Conservation (phyloP, 345 rosid species). For the Rubroshorea leprosula region DNA sequence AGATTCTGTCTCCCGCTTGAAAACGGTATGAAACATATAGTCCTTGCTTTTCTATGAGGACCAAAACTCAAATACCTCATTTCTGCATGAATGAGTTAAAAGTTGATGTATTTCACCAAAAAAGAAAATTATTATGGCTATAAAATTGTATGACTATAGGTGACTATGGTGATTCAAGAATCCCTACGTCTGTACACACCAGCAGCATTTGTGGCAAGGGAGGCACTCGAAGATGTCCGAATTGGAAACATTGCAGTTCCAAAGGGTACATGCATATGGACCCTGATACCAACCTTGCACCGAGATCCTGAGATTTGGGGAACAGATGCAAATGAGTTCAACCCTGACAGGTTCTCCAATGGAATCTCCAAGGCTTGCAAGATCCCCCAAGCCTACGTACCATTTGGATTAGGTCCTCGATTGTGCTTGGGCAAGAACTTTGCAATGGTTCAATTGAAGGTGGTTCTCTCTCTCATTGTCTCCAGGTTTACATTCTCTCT, state of each 20-base stretch:
- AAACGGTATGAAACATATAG: slow-evolving; percentile 33
- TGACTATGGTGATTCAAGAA: slow-evolving; percentile 61
- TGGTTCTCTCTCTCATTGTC: slow-evolving; percentile 51
- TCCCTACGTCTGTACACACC: slow-evolving; percentile 62
- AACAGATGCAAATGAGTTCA: slow-evolving; percentile 58
- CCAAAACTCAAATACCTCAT: too few species aligned
- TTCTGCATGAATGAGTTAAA: too few species aligned
- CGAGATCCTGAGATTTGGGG: slow-evolving; percentile 69
- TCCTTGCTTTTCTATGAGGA: too few species aligned
- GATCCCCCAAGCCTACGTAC: slow-evolving; percentile 54
- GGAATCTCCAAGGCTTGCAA: slow-evolving; percentile 74
- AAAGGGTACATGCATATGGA: slow-evolving; percentile 48
- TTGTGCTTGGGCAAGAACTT: slow-evolving; percentile 68
- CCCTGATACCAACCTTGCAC: slow-evolving; percentile 56
- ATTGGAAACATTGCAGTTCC: slow-evolving; percentile 53
- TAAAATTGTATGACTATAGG: slow-evolving; percentile 27
- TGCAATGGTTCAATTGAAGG: slow-evolving; percentile 61
- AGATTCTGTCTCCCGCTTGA: slow-evolving; percentile 39
- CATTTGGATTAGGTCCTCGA: slow-evolving; percentile 77
- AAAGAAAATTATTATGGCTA: too few species aligned
- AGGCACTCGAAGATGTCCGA: slow-evolving; percentile 53
- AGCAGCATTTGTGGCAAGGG: slow-evolving; percentile 59
- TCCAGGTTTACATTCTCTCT: slow-evolving; percentile 58
- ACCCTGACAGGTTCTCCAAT: slow-evolving; percentile 58
- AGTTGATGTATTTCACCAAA: too few species aligned